Evolutionary conservation across 768 basidiomycete genomes (phyloP), one percentile per base, ranked within the genome.

Genomic region (Amanita phalloides): DNA sequence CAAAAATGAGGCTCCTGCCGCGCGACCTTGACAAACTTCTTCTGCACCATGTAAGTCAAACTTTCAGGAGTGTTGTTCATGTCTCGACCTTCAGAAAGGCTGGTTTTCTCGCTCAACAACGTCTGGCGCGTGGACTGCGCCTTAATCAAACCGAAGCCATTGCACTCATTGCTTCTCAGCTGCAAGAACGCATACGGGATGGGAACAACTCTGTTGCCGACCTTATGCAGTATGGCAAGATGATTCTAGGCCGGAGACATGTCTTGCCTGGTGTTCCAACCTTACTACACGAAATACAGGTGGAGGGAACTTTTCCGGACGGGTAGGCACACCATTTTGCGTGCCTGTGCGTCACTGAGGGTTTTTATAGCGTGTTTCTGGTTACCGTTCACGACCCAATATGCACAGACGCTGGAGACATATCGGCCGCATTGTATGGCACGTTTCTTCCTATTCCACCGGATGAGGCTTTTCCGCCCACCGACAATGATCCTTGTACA

Each of bases 331-430:
- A 30, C 35, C 45, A 11, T 30, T 21, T 35, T 54, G 23, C 35
- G 53, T 33, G 35, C 53, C 51, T 49, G 35, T 11, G 13, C 6
- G n/a, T 48, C 13, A 32, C 23, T 5, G 8, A 42, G 17, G 36
- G 43, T 9, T 8, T 20, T 42, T 48, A 21, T 30, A 88, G 84
- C 0, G 87, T 91, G 0, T 99, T 98, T 69, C 77, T 99, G n/a
- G 94, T 98, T 35, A 95, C 95, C 0, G 90, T 98, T 1, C 94
- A 97, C 61, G 86, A 95, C 59, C 95, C 96, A 17, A 84, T 99
- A 55, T 90, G 86, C 63, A 84, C 90, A 0, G 82, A 90, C 53
- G 67, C 76, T 37, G 91, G 92, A 0, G 70, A 94, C 61, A 69
- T 97, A 17, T 69, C 69, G 3, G 78, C 83, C n/a, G 94, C 95